A percentile compares a stretch with the other conserved stretches of the same genome.
These are phyloP conservation scores for Amanita phalloides DNA, from an alignment of 768 basidiomycete genomes.

Conservation along the genomic window DNA sequence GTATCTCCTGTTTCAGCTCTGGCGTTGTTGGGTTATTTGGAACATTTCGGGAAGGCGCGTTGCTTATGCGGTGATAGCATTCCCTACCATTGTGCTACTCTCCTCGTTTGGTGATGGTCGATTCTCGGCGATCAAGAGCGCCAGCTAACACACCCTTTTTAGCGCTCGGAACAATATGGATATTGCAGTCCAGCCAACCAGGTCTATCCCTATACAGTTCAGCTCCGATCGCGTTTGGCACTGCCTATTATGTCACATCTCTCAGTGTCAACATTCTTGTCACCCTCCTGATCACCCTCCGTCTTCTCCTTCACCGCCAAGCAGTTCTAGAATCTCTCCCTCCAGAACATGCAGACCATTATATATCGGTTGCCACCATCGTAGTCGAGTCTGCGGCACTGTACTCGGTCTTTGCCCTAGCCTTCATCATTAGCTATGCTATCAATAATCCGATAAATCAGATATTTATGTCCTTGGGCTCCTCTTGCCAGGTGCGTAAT, in stretches of 20 bases:
- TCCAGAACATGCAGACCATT: slow-evolving; percentile 18
- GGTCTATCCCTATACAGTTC: slow-evolving; percentile 27
- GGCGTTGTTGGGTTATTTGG: slow-evolving; percentile 27
- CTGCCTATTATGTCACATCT: slow-evolving; percentile 20
- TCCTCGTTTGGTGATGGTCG: slow-evolving; percentile 26
- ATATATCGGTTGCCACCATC: slow-evolving; percentile 20
- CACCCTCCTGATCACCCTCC: slow-evolving; percentile 21
- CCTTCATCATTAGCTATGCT: slow-evolving; percentile 31
- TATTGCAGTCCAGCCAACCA: slow-evolving; percentile 29
- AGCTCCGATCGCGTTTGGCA: slow-evolving; percentile 21
- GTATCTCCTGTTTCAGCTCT: slow-evolving; percentile 19
- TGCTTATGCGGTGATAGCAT: slow-evolving; percentile 18
- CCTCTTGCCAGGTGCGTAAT: slow-evolving; percentile 23
- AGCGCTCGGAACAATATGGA: slow-evolving; percentile 34
- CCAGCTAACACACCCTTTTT: not conserved
- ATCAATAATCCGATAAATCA: slow-evolving; percentile 28
- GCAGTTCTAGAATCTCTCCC: slow-evolving; percentile 19
- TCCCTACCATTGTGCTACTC: slow-evolving; percentile 26
- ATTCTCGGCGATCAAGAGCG: not conserved
- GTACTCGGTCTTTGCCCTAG: slow-evolving; percentile 27
- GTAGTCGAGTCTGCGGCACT: slow-evolving; percentile 32
- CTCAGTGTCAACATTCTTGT: slow-evolving; percentile 27
- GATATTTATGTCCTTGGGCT: slow-evolving; percentile 24
- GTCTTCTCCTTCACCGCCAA: slow-evolving; percentile 18
- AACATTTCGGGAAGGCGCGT: slow-evolving; percentile 16